These are phyloP conservation scores for Pisolithus albus DNA, from an alignment of 768 basidiomycete species.

Conservation along the genomic window DNA sequence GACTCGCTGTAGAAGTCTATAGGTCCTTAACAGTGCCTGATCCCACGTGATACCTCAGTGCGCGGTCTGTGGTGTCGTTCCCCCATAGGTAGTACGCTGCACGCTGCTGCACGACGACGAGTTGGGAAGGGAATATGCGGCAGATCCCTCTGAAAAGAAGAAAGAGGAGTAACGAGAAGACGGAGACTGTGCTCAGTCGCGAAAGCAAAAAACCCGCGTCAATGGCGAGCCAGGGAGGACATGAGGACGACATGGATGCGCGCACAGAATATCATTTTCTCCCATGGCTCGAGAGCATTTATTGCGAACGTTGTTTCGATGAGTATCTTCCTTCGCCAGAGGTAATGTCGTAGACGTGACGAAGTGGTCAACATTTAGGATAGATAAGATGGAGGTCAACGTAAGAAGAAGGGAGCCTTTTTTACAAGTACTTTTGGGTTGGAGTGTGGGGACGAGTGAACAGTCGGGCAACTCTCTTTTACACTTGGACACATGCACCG, in stretches of 20 bases:
- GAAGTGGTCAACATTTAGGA: conserved; percentile 9
- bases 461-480: no score
- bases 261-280: conserved; percentile 55
- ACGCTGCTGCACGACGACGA: conserved; percentile 45
- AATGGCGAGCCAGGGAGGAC: not conserved
- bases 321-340: conserved; percentile 51
- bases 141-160: conserved; percentile 46
- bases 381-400: not conserved
- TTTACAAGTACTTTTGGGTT: no score
- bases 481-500: no score
- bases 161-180: conserved; percentile 33
- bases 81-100: conserved; percentile 61
- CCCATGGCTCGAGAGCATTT: conserved; percentile 62
- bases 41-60: conserved; percentile 18
- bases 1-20: conserved; percentile 4
- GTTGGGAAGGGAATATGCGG: conserved; percentile 54
- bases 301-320: conserved; percentile 56
- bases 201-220: not conserved
- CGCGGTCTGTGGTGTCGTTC: conserved; percentile 30
- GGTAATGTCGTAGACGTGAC: conserved; percentile 21
- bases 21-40: conserved; percentile 21
- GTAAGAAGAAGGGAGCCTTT: not conserved
- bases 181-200: conserved; percentile 28
- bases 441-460: no score
- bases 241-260: conserved; percentile 6